Evolutionary conservation across 441 rosid genomes (phyloP), one percentile per base, ranked within the genome.

Genomic region (Eruca vesicaria): DNA sequence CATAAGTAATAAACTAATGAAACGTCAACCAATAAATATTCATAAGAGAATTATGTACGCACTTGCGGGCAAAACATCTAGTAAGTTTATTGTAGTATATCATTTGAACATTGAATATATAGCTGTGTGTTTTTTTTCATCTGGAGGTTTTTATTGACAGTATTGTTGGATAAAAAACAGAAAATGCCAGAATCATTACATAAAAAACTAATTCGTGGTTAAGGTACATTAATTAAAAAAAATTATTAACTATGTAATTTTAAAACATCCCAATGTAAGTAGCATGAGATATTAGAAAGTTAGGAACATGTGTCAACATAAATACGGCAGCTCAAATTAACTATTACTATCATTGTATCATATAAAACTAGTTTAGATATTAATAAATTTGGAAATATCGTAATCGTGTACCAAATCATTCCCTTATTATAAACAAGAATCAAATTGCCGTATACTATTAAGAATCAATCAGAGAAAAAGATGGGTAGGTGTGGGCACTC

Each of bases 401-500:
- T 70, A 43, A 64, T 64, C 75, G 43, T 15, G 28, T 57, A 32
- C 23, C 60, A 8, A 60, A 43, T 15, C 14, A 29, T n/a, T 18
- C 63, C 20, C 36, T 28, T 29, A 58, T 58, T 58, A 56, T 29
- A 55, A 62, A 6, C 18, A 63, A 38, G 66, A 38, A 64, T 64
- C 11, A 64, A 32, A 65, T 33, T 26, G 62, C 36, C 68, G 72
- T 71, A 59, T 58, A 36, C 50, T 14, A 71, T 35, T 70, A 23
- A 36, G 62, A 50, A 33, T 6, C 1, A 58, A 65, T 9, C 2
- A 26, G 33, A 36, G 68, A 71, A 77, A 33, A 71, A 29, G 68
- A 71, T 71, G 64, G 77, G 76, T 60, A n/a, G 69, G 77, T 77
- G 69, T 52, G 77, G 52, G 41, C 67, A n/a, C 63, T 45, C 80